phyloP scores from a whole-genome alignment of 352 stramenopile genomes.

The Thalassiosira allenii region DNA sequence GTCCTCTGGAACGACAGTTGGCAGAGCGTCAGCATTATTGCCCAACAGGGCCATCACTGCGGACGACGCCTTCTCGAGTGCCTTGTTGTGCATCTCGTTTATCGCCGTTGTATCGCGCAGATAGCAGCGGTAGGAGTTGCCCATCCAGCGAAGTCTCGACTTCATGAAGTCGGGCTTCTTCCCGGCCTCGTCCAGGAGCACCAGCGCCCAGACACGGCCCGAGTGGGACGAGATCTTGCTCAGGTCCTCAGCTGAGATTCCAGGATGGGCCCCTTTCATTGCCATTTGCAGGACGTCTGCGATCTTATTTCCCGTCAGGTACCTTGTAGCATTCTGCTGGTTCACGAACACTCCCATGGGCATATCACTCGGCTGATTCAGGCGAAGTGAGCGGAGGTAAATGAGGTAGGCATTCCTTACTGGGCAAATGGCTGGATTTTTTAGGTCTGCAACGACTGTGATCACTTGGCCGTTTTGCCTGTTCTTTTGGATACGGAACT shows the following conservation, averaged over 20 bases:
- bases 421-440: conserved; percentile 9
- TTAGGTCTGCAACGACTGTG: not conserved
- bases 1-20: no score
- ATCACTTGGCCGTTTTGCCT: no score
- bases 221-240: conserved; percentile 11
- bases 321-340: not conserved
- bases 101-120: conserved; percentile 38
- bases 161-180: conserved; percentile 16
- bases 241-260: conserved; percentile 8
- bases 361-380: conserved; percentile 3
- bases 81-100: no score
- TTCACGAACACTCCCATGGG: conserved; percentile 23
- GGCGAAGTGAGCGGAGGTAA: conserved; percentile 1
- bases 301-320: conserved; percentile 28
- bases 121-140: conserved; percentile 23
- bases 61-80: no score
- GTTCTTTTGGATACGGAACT: conserved; percentile 28
- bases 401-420: conserved; percentile 13
- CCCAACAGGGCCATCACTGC: no score
- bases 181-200: conserved; percentile 19
- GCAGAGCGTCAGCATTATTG: no score
- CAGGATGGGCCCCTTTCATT: not conserved
- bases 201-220: conserved; percentile 3
- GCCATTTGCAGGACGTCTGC: conserved; percentile 4
- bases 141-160: conserved; percentile 9